Evolutionary conservation across 192 early-diverging fungal species (phyloP), one percentile per base, ranked within the genome.

Genomic region (Gigaspora rosea): DNA sequence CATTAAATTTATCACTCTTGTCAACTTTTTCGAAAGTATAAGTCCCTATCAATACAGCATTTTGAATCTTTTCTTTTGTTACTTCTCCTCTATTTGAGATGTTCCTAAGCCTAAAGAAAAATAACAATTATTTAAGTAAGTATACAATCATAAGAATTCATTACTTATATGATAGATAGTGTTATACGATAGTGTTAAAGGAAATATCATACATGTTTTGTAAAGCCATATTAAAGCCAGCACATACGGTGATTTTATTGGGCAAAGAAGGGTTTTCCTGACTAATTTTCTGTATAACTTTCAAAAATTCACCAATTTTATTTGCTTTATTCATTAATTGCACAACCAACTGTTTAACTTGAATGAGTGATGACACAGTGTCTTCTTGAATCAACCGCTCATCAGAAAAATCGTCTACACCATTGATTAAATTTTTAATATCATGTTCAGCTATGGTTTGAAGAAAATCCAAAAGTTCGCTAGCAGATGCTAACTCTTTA

Each of bases 351-450:
- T 78, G 77, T 3, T 61, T 62, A 27, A 78, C 59, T 78, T 78
- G 46, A 61, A 78, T 62, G 15, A 62, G 22, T 13, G 77, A 61
- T 16, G 56, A 46, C 11, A 78, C 47, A 10, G 20, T 58, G 32
- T 63, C 69, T 32, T 61, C 56, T 63, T 64, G 73, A n/a, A 63
- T 75, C 20, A 75, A 78, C 33, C 58, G 33, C 12, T 78, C 77
- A 73, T 78, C 56, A 27, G 52, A 51, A 35, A 49, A 33, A 48
- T 73, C 70, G 16, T 73, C 76, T 35, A 54, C 69, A 33, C 46
- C 56, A 52, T 78, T 72, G 63, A 78, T 78, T 11, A 70, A 20
- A 70, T 78, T 78, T 32, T 58, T 72, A 4, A 62, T 46, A 56
- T 71, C 77, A 51, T 63, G 27, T 22, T 71, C 56, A 10, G 22